Base-by-base conservation (phyloP, 208 protist genomes). In the Porcisia hertigi region DNA sequence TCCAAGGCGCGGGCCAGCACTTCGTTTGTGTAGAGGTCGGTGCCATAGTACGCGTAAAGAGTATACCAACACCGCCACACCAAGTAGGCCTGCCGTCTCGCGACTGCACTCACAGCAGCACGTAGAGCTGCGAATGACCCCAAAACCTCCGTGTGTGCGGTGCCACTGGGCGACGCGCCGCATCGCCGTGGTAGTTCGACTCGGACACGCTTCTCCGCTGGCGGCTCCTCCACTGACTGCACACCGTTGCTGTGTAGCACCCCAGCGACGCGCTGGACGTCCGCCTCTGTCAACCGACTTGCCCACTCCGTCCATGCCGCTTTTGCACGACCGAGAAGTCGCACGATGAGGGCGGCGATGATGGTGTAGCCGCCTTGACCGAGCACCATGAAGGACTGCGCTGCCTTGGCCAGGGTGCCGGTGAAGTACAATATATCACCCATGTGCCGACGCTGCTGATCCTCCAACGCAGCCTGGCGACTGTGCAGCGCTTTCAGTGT, bases 251-350 rank as follows among this genome's bases (percentile, higher is more conserved):
- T 18, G 47, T 9, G 41, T 5, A 76, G 2, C 41, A 2, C 16
- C 20, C 43, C 69, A 20, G 69, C 69, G 16, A 23, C 63, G 57
- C 62, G n/a, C 20, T 62, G 34, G 5, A 83, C 16, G 25, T 75
- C 69, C 30, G 52, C 69, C 8, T 53, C 70, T 0, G 69, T 62
- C 30, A 39, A 53, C 14, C 20, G 41, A n/a, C 59, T 53, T 1
- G 57, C 67, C 78, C 78, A 82, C 78, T 77, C 78, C 14, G n/a
- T 72, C 78, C 78, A 82, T 18, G 69, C 53, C 18, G 78, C 78
- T 14, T 59, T 73, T 20, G 59, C 73, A 14, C 69, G 43, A 1
- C 78, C 73, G 18, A 78, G 14, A 57, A 82, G 60, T 4, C 78
- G 78, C 5, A 57, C 39, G 6, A 66, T 62, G 20, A 75, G 71